Conservation (phyloP, 1,284 basidiomycete species). For the Butyriboletus appendiculatus region DNA sequence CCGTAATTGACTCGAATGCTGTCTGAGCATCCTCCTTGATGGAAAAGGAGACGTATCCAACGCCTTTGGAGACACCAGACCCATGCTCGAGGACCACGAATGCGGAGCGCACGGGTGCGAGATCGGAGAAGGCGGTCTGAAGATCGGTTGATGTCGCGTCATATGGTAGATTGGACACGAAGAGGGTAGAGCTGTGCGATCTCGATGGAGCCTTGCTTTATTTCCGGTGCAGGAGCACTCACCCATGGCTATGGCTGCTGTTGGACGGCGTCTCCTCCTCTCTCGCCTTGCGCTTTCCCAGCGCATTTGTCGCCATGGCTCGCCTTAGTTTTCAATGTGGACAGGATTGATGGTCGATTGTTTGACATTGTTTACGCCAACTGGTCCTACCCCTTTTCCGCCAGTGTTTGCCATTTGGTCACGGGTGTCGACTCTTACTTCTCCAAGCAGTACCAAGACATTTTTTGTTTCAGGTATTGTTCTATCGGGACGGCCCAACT, state of each 20-base stretch:
- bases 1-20: conserved; percentile 62
- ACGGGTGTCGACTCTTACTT: background rate
- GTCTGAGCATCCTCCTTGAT: conserved; percentile 86
- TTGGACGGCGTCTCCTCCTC: conserved; percentile 36
- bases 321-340: background rate
- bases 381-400: no score
- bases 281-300: conserved; percentile 57
- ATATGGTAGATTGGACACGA: conserved; percentile 86
- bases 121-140: conserved; percentile 91
- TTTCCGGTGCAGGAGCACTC: background rate
- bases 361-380: conserved; percentile 20
- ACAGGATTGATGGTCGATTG: conserved; percentile 5
- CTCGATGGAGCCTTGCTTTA: background rate
- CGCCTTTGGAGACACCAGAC: conserved; percentile 88
- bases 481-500: background rate
- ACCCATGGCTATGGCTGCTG: conserved; percentile 22
- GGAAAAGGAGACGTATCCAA: conserved; percentile 97
- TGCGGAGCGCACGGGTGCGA: conserved; percentile 92
- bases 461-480: background rate
- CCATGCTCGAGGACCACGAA: conserved; percentile 89
- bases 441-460: background rate
- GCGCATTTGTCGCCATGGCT: conserved; percentile 25
- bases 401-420: background rate
- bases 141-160: conserved; percentile 89
- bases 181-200: conserved; percentile 61